Percentiles rank a stretch among this genome's conserved stretches.
These are phyloP conservation scores for Aspergillus sp. DNA, from an alignment of 2,329 filamentous ascomycete species.

Conservation along the genomic window DNA sequence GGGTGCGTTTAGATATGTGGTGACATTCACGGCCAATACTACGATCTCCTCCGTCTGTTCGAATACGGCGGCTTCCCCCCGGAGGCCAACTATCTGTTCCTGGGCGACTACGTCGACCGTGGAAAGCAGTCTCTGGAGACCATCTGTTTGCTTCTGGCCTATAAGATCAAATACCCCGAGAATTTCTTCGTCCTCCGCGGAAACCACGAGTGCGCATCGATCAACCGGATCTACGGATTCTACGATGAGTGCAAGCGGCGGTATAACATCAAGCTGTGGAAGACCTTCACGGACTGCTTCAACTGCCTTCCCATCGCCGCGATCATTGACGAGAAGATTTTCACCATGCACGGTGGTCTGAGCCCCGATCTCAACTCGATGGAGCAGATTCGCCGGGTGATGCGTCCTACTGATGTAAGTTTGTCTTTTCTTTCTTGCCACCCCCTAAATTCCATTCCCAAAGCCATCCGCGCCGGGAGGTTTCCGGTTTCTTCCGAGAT, in stretches of 20 bases:
- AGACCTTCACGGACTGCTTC: constrained; percentile 99
- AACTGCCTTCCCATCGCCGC: constrained; percentile 97
- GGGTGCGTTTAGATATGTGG: constrained; percentile 77
- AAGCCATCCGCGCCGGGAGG: no score
- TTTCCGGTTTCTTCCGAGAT: background rate
- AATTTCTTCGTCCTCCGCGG: constrained; percentile 99
- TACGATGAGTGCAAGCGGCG: constrained; percentile 99
- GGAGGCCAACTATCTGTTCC: constrained; percentile 98
- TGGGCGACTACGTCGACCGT: constrained; percentile 97
- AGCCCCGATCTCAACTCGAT: constrained; percentile 98
- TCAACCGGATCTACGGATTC: constrained; percentile 99
- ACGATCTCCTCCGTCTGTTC: constrained; percentile 93
- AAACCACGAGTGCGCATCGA: constrained; percentile 98
- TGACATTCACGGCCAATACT: constrained; percentile 99
- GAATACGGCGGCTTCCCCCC: constrained; percentile 98
- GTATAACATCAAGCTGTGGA: constrained; percentile 99
- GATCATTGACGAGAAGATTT: constrained; percentile 99
- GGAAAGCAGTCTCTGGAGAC: constrained; percentile 99
- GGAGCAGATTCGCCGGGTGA: constrained; percentile 98
- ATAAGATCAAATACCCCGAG: constrained; percentile 99
- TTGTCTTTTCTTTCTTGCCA: constrained; percentile 16
- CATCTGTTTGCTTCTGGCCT: constrained; percentile 91
- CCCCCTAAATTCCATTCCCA: background rate
- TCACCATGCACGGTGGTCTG: constrained; percentile 98
- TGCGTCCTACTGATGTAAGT: constrained; percentile 97